Evolutionary conservation across 2,329 filamentous ascomycete species (phyloP).

Genomic region (Ophiocordyceps camponoti-floridani): DNA sequence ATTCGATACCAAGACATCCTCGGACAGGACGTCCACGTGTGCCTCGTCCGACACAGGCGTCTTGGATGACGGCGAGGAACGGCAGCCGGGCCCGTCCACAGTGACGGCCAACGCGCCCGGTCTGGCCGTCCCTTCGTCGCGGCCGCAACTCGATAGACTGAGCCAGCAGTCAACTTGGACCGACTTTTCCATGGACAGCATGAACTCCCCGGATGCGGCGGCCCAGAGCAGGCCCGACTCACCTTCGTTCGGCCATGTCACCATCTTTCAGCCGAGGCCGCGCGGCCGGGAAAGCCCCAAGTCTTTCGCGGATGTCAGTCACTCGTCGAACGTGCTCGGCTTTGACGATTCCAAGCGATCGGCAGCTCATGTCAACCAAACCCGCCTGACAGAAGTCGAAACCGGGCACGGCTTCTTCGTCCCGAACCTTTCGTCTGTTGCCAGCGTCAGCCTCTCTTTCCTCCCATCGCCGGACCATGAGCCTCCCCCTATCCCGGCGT

Average conservation of each 20-base stretch:
- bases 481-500: conserved; percentile 28
- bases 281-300: conserved; percentile 1
- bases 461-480: conserved; percentile 28
- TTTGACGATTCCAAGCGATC: conserved; percentile 11
- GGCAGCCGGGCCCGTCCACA: conserved; percentile 9
- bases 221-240: conserved; percentile 11
- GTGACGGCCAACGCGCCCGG: conserved; percentile 22
- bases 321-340: conserved; percentile 6
- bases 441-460: conserved; percentile 11
- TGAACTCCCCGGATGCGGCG: conserved; percentile 17
- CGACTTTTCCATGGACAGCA: conserved; percentile 38
- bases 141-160: conserved; percentile 23
- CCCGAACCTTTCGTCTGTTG: conserved; percentile 22
- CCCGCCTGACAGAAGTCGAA: conserved; percentile 31
- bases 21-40: conserved; percentile 20
- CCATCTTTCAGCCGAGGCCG: conserved; percentile 11
- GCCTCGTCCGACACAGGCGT: conserved; percentile 18
- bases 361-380: conserved; percentile 10
- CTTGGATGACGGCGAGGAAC: conserved; percentile 10
- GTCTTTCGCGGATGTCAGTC: not conserved
- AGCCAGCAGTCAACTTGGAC: conserved; percentile 44
- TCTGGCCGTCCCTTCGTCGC: conserved; percentile 27
- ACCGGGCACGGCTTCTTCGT: conserved; percentile 31
- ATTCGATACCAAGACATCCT: conserved; percentile 12
- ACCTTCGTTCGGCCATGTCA: conserved; percentile 13